phyloP scores from a whole-genome alignment of 176 grass and related monocot species.

The Thalia dealbata region DNA sequence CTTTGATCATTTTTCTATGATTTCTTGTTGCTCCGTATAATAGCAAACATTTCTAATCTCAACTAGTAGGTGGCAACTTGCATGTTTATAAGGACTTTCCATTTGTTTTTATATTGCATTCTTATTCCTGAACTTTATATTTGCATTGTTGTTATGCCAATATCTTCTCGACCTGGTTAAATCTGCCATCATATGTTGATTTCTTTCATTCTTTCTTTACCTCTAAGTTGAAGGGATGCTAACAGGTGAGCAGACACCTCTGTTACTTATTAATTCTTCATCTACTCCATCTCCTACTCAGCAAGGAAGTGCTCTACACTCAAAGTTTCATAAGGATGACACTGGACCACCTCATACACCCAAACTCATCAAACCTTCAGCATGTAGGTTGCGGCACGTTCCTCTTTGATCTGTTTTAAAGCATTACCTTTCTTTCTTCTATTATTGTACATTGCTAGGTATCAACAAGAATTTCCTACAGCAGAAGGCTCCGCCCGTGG shows the following conservation, averaged over 20 bases:
- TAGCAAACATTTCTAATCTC: no score
- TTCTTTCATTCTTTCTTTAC: background rate
- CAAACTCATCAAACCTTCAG: conserved; percentile 60
- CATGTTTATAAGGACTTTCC: no score
- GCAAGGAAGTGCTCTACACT: conserved; percentile 44
- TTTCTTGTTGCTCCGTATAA: no score
- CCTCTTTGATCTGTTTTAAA: background rate
- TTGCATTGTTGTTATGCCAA: no score
- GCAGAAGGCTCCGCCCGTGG: conserved; percentile 79
- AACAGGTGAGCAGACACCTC: conserved; percentile 43
- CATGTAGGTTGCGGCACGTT: conserved; percentile 51
- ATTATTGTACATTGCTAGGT: conserved; percentile 18
- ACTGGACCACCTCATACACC: conserved; percentile 44
- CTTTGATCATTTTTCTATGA: background rate
- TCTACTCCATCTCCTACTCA: conserved; percentile 34
- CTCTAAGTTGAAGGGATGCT: conserved; percentile 9
- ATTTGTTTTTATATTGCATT: no score
- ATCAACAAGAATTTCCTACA: conserved; percentile 31
- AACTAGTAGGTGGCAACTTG: no score
- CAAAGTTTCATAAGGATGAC: conserved; percentile 52
- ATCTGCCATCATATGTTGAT: background rate
- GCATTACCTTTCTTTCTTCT: conserved; percentile 13
- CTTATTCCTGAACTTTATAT: no score
- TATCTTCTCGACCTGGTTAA: no score
- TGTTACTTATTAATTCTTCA: conserved; percentile 37